phyloP scores from a whole-genome alignment of 176 grass and related monocot species.

The Leersia perrieri region DNA sequence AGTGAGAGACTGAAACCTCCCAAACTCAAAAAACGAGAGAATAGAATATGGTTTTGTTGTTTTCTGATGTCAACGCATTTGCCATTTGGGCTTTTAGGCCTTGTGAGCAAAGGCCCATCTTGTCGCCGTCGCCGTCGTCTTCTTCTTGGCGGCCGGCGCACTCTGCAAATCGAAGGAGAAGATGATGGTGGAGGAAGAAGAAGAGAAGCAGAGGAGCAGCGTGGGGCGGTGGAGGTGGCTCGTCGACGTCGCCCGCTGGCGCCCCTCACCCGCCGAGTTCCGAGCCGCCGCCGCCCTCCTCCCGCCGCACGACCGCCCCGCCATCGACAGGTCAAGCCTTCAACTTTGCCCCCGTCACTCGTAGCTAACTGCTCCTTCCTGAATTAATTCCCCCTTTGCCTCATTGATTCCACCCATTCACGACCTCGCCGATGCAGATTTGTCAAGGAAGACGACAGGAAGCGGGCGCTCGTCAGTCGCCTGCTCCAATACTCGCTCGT shows the following conservation, averaged over 20 bases:
- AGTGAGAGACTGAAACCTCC: no score
- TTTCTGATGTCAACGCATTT: no score
- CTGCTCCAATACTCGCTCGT: slow-evolving; percentile 70
- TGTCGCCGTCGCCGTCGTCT: no score
- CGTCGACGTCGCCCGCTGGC: slow-evolving; percentile 58
- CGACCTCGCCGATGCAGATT: slow-evolving; percentile 46
- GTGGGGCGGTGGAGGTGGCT: neutral
- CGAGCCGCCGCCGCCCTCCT: slow-evolving; percentile 41
- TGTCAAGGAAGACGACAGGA: slow-evolving; percentile 63
- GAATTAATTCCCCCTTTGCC: neutral
- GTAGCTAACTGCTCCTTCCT: neutral
- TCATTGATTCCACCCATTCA: no score
- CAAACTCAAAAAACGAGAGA: no score
- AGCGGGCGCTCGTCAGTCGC: slow-evolving; percentile 70
- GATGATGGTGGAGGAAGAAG: neutral
- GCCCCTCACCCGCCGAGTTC: slow-evolving; percentile 49
- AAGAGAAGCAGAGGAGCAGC: neutral
- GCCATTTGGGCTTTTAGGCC: neutral
- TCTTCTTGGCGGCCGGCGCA: neutral
- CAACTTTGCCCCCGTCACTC: neutral
- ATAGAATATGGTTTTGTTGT: no score
- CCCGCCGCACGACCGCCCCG: slow-evolving; percentile 38
- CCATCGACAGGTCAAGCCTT: slow-evolving; percentile 47
- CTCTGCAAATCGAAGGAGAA: neutral
- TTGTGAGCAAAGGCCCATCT: neutral